Conservation (phyloP, 352 stramenopile species). For the Phytophthora hybrid region DNA sequence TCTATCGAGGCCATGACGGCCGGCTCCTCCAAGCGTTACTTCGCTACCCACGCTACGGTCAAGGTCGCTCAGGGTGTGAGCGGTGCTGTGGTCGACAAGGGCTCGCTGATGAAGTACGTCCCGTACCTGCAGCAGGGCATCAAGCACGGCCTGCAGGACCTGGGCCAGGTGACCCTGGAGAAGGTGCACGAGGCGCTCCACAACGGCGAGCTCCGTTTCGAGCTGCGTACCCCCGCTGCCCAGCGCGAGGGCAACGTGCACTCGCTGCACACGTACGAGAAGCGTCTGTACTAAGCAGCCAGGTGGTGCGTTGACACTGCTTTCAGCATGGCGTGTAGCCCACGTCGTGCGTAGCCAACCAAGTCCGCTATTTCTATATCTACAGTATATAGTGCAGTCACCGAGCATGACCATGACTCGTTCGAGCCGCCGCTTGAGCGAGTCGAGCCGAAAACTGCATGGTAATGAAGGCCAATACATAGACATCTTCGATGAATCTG, state of each 20-base stretch:
- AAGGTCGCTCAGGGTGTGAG: conserved; percentile 99
- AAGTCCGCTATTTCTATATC: conserved; percentile 41
- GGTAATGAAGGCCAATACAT: conserved; percentile 48
- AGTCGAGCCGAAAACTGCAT: conserved; percentile 52
- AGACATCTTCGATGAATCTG: conserved; percentile 32
- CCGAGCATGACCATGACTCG: conserved; percentile 42
- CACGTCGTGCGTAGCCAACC: conserved; percentile 31
- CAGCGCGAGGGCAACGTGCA: conserved; percentile 99
- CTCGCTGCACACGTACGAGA: conserved; percentile 98
- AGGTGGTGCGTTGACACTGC: conserved; percentile 24
- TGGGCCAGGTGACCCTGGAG: conserved; percentile 94
- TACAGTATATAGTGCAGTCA: conserved; percentile 58
- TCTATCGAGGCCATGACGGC: conserved; percentile 99
- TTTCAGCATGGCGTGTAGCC: conserved; percentile 17
- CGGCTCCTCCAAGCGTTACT: conserved; percentile 95
- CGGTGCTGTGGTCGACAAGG: conserved; percentile 99
- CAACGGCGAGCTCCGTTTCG: conserved; percentile 93
- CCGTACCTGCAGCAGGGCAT: conserved; percentile 99
- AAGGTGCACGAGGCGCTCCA: conserved; percentile 87
- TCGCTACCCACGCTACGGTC: conserved; percentile 90
- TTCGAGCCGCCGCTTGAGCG: conserved; percentile 23
- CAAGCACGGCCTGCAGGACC: conserved; percentile 98
- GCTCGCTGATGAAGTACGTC: conserved; percentile 98
- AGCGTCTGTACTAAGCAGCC: conserved; percentile 83
- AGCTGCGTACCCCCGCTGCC: conserved; percentile 98